A percentile compares a stretch with the other conserved stretches of the same genome.
phyloP scores from a whole-genome alignment of 2,329 filamentous ascomycete species.

The Fusarium caatingaense region DNA sequence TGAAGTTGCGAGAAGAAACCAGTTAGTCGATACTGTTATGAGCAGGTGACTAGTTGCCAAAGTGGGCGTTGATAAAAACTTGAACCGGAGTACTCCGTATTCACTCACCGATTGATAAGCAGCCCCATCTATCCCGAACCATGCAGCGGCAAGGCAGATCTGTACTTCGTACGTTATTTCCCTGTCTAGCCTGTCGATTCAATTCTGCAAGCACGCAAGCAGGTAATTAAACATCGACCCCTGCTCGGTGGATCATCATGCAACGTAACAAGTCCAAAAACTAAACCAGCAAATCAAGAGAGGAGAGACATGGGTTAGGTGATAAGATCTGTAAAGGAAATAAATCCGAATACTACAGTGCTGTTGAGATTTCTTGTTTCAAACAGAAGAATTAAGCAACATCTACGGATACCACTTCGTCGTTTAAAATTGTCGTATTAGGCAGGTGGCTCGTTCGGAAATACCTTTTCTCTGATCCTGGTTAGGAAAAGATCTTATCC shows the following conservation, averaged over 20 bases:
- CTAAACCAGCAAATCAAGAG: fast-evolving
- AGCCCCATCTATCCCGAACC: background rate
- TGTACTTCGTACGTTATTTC: background rate
- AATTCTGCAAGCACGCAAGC: background rate
- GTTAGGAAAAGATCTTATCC: background rate
- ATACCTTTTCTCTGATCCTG: background rate
- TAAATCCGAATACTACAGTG: background rate
- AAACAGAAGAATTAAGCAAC: too few relatives aligned
- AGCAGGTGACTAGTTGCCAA: background rate
- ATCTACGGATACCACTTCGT: fast-evolving
- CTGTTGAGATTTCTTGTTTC: background rate
- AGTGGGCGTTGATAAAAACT: fast-evolving
- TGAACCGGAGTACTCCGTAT: background rate
- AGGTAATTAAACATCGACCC: background rate
- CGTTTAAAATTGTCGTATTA: background rate
- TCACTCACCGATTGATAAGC: background rate
- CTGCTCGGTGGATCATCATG: background rate
- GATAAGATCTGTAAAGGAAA: background rate
- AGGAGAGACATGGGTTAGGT: background rate
- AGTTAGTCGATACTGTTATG: background rate
- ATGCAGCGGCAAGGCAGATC: background rate
- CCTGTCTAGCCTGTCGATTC: background rate
- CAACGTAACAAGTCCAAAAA: background rate
- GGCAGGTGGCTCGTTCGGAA: background rate
- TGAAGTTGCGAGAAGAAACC: too few relatives aligned